phyloP scores from a whole-genome alignment of 2,329 filamentous ascomycete genomes.

The Colletotrichum cereale region DNA sequence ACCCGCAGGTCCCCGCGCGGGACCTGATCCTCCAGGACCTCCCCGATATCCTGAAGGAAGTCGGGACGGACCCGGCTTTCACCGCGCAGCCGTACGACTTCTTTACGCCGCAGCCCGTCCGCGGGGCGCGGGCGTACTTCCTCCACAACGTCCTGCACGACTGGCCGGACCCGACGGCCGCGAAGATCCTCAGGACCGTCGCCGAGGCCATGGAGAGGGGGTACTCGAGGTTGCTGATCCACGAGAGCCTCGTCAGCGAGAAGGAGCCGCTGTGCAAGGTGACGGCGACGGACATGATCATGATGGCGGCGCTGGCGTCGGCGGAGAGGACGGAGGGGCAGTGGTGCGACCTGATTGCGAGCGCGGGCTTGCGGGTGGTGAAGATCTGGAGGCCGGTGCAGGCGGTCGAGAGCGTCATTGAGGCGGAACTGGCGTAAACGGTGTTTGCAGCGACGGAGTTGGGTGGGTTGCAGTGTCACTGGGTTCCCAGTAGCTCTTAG shows the following conservation, averaged over 20 bases:
- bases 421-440: constrained; percentile 43
- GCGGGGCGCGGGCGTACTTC: constrained; percentile 51
- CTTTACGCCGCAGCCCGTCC: constrained; percentile 55
- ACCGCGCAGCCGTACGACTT: constrained; percentile 51
- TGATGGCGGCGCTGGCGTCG: constrained; percentile 49
- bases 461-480: neutral
- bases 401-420: constrained; percentile 48
- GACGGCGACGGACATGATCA: constrained; percentile 50
- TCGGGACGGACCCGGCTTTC: constrained; percentile 45
- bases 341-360: constrained; percentile 46
- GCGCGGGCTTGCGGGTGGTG: constrained; percentile 45
- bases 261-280: constrained; percentile 47
- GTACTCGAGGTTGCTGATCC: constrained; percentile 53
- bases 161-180: constrained; percentile 43
- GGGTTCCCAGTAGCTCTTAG: neutral
- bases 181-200: constrained; percentile 39
- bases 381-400: constrained; percentile 49
- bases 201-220: constrained; percentile 43
- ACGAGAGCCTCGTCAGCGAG: constrained; percentile 51
- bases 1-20: constrained; percentile 45
- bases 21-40: constrained; percentile 51
- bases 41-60: constrained; percentile 48
- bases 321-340: constrained; percentile 50
- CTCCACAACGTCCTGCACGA: constrained; percentile 45
- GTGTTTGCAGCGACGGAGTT: no score